Conservation (phyloP, 2,329 filamentous ascomycete genomes). For the Fusarium circinatum region DNA sequence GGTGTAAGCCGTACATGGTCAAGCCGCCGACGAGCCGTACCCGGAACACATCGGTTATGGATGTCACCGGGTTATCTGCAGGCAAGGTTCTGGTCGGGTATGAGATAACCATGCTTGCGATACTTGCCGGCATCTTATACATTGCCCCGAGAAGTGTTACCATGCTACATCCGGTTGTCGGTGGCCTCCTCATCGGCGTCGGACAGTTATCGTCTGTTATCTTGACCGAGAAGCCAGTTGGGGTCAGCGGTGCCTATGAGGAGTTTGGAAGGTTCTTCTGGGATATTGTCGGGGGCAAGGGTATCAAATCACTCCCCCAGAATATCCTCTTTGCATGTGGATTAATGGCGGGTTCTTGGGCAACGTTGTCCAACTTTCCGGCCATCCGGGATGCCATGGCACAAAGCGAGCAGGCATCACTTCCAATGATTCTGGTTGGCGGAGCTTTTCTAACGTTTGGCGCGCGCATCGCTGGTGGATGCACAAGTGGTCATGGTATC, state of each 20-base stretch:
- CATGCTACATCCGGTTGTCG: slow-evolving; percentile 12
- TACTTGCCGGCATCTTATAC: neutral
- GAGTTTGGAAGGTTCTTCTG: slow-evolving; percentile 7
- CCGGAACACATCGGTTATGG: neutral
- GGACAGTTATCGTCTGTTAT: slow-evolving; percentile 9
- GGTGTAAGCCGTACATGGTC: neutral
- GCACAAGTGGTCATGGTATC: slow-evolving; percentile 19
- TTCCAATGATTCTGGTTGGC: neutral
- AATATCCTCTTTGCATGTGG: slow-evolving; percentile 3
- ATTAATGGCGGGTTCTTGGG: slow-evolving; percentile 5
- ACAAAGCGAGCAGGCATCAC: neutral
- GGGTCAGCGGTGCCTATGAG: slow-evolving; percentile 5
- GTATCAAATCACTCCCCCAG: neutral
- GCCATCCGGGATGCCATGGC: neutral
- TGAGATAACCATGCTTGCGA: neutral
- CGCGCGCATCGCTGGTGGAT: slow-evolving; percentile 14
- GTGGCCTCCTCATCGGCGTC: slow-evolving; percentile 1
- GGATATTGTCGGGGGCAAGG: neutral
- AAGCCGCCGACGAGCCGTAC: slow-evolving; percentile 7
- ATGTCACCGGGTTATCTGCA: slow-evolving; percentile 6
- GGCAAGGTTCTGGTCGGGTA: slow-evolving; percentile 5
- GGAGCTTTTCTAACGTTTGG: neutral
- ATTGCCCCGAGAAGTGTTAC: slow-evolving; percentile 5
- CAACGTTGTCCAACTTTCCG: neutral
- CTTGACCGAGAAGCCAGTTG: slow-evolving; percentile 5